A percentile compares a stretch with the other conserved stretches of the same genome.
Conservation (phyloP, 352 stramenopile genomes). For the Hyaloperonospora arabidopsidis region DNA sequence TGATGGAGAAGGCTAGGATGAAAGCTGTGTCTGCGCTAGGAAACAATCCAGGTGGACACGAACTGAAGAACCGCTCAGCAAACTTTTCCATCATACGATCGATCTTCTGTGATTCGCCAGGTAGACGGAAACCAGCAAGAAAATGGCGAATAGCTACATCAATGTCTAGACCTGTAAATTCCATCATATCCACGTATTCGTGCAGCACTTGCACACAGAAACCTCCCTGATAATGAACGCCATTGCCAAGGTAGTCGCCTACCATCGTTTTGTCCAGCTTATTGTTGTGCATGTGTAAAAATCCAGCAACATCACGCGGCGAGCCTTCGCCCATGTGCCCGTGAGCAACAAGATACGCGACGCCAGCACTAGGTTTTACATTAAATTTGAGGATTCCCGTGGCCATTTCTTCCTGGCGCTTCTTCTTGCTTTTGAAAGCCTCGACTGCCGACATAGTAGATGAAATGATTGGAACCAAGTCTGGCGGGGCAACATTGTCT, state of each 20-base stretch:
- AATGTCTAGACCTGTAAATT: constrained; percentile 93
- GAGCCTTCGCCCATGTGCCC: constrained; percentile 89
- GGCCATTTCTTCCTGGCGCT: constrained; percentile 93
- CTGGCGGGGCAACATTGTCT: constrained; percentile 25
- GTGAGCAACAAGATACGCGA: constrained; percentile 87
- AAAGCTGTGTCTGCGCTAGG: constrained; percentile 95
- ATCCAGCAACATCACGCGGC: constrained; percentile 89
- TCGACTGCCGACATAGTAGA: constrained; percentile 83
- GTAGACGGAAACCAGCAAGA: constrained; percentile 95
- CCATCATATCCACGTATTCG: constrained; percentile 94
- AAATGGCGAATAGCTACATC: constrained; percentile 97
- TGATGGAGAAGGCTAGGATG: constrained; percentile 94
- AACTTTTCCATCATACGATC: constrained; percentile 99
- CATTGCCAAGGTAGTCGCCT: constrained; percentile 96
- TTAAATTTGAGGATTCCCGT: constrained; percentile 98
- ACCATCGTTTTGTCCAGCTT: constrained; percentile 95
- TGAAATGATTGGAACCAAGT: constrained; percentile 23
- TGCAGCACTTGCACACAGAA: constrained; percentile 92
- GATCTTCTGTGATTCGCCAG: constrained; percentile 99
- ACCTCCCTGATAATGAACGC: constrained; percentile 91
- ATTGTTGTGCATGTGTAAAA: constrained; percentile 88
- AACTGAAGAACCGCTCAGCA: constrained; percentile 87
- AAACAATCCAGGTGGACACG: constrained; percentile 80
- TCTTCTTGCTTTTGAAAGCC: constrained; percentile 96
- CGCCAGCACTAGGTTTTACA: constrained; percentile 88